Percentiles rank a stretch among this genome's conserved stretches.
phyloP scores from a whole-genome alignment of 331 rosid species.

The Quercus phellos region DNA sequence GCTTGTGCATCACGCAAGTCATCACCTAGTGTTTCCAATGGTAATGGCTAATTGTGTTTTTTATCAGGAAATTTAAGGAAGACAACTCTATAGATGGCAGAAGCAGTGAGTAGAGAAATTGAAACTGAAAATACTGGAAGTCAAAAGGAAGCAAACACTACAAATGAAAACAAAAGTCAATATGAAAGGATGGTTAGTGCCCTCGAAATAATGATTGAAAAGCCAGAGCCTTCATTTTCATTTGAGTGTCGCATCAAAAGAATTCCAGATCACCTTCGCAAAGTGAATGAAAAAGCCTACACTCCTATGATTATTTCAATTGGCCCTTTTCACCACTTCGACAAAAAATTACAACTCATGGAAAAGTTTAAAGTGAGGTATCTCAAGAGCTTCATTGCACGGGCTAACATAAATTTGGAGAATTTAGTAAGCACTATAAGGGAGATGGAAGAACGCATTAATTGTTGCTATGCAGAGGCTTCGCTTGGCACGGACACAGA shows the following conservation, averaged over 20 bases:
- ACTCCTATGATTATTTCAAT: constrained; percentile 26
- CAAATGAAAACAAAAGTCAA: neutral
- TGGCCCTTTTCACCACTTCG: constrained; percentile 28
- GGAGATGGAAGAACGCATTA: neutral
- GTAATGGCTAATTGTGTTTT: no score
- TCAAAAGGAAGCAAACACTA: no score
- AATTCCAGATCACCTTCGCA: constrained; percentile 11
- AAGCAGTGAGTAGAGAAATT: no score
- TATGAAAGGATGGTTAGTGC: neutral
- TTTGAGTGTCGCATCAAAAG: neutral
- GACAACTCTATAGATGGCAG: no score
- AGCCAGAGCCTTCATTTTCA: neutral
- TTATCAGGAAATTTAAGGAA: no score
- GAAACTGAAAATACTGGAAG: no score
- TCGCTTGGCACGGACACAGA: neutral
- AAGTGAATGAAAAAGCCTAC: constrained; percentile 9
- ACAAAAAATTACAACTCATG: neutral
- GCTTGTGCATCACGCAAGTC: no score
- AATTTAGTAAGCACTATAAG: neutral
- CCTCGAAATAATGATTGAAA: accelerated
- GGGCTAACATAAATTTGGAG: neutral
- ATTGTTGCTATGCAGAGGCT: neutral
- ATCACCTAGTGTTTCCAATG: no score
- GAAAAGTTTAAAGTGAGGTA: neutral
- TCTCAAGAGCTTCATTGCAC: neutral